A percentile compares a stretch with the other conserved stretches of the same genome.
Evolutionary conservation across 2,329 filamentous ascomycete genomes (phyloP).

Genomic region (Cephalotrichum gorgonifer): DNA sequence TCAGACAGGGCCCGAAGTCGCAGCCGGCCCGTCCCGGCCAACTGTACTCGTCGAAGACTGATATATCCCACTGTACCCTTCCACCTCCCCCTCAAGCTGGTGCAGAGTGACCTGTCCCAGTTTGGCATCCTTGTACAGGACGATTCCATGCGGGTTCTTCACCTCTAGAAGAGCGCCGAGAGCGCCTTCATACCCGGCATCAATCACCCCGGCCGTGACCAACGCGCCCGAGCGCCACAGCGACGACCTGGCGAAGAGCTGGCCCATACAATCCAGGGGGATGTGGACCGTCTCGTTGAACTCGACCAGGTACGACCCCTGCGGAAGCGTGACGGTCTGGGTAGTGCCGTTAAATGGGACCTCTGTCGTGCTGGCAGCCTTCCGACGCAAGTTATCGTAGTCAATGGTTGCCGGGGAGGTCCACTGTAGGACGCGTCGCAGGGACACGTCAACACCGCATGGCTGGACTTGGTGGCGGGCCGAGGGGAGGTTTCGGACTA

Average conservation of each 20-base stretch:
- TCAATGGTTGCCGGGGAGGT: slow-evolving; percentile 17
- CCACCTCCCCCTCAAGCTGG: neutral
- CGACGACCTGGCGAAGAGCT: slow-evolving; percentile 24
- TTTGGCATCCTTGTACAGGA: neutral
- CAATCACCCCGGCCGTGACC: slow-evolving; percentile 26
- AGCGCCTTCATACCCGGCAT: slow-evolving; percentile 27
- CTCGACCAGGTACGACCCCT: slow-evolving; percentile 24
- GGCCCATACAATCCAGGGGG: slow-evolving; percentile 26
- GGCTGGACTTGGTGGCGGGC: slow-evolving; percentile 16
- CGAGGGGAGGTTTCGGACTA: slow-evolving; percentile 11
- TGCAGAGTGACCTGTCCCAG: neutral
- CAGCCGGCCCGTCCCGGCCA: neutral
- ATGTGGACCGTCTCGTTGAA: slow-evolving; percentile 29
- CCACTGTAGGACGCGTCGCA: slow-evolving; percentile 15
- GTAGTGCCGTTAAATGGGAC: slow-evolving; percentile 1
- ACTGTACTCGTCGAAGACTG: neutral
- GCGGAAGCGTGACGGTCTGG: slow-evolving; percentile 11
- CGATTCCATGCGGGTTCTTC: neutral
- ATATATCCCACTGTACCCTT: neutral
- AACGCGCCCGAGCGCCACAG: slow-evolving; percentile 26
- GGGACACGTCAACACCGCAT: slow-evolving; percentile 19
- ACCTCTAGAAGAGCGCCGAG: neutral
- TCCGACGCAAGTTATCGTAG: slow-evolving; percentile 18
- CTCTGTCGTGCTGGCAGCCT: slow-evolving; percentile 11
- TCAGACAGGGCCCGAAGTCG: too few relatives aligned